Base-by-base conservation (phyloP, 202 grass and related monocot genomes). In the Zizania palustris region DNA sequence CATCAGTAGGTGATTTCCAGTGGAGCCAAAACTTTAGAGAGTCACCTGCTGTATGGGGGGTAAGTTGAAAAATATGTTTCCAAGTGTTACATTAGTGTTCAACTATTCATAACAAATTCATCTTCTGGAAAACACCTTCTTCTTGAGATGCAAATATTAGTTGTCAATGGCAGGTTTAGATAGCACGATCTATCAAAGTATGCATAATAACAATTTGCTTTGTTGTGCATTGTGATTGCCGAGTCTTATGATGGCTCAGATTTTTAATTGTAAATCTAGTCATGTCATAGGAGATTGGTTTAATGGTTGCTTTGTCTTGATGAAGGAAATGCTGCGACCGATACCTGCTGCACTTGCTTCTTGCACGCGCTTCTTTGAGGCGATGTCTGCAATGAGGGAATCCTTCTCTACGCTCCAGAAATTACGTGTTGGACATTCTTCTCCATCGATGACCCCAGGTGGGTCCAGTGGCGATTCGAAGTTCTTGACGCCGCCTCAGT, bases 1-100 rank as follows among this genome's bases (percentile, higher is more conserved):
- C 85, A 83, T 92, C 96, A 73, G 96, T 95, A 39, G 56, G 78
- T 36, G 96, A 98, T 90, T 94, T 94, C 71, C 94, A 92, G 44
- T 99, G 96, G 96, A 95, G 96, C 80, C 96, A 95, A 71, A 95
- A 93, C 76, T 99, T 99, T 67, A 99, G 89, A 83, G 91, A 99
- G 71, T 86, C 96, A 36, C 96, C 96, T 53, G 87, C 96, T 67
- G 83, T 99, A 56, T 99, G 96, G 96, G 96, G 89, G 59, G 96
- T 98, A 88, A 78, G 95, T 80, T 53, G 1, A 67, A 77, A 74
- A 74, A 65, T 67, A 3, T 65, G 33, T 73, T 44, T 86, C 45
- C 35, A 75, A 53, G 19, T 57, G 7, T 28, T 88, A 18, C 38
- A 40, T 33, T 19, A 57, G 63, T 22, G 36, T 28, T 28, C 28